Base-by-base conservation (phyloP, 306 rosid species). In the Rosa rugosa region DNA sequence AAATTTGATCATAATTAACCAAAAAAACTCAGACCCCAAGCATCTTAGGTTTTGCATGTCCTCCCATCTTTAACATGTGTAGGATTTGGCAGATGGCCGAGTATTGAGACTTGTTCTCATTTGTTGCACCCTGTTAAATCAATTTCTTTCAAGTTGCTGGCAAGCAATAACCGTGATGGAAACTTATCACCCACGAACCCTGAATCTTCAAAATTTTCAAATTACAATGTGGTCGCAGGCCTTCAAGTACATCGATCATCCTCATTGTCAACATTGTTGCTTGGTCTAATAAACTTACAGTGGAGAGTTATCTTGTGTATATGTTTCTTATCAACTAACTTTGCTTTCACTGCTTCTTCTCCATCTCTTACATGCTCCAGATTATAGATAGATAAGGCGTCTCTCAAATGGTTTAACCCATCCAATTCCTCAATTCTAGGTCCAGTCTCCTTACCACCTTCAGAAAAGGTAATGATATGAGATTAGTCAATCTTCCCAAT, bases 141-240 rank as follows among this genome's bases (percentile, higher is more conserved):
- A 67, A 67, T 40, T 5, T 67, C 25, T 20, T 38, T 67, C 71
- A 67, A 20, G 13, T 40, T 67, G 22, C 3, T 36, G 44, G 72
- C 13, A 20, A 67, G 27, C 64, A 72, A 50, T 6, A 72, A 50
- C 76, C 49, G 36, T 20, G 76, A 72, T 72, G 65, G 49, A 53
- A 72, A 36, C 3, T 72, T 18, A 6, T 0, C 1, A 36, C 76
- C 65, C 47, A 20, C 20, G 20, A 34, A 72, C 10, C 51, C 3
- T 3, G 0, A 11, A 36, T 72, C 20, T 9, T 17, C 13, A 72
- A 11, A 6, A 5, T 5, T 34, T 20, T 34, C 64, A 72, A 53
- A 17, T 53, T 20, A 6, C 20, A 7, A n/a, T 51, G 46, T 9
- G 49, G 76, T 20, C 20, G 17, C 5, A 72, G 76, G 11, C 76